Conservation (phyloP, 2,329 filamentous ascomycete species). For the Emergomyces africanus region DNA sequence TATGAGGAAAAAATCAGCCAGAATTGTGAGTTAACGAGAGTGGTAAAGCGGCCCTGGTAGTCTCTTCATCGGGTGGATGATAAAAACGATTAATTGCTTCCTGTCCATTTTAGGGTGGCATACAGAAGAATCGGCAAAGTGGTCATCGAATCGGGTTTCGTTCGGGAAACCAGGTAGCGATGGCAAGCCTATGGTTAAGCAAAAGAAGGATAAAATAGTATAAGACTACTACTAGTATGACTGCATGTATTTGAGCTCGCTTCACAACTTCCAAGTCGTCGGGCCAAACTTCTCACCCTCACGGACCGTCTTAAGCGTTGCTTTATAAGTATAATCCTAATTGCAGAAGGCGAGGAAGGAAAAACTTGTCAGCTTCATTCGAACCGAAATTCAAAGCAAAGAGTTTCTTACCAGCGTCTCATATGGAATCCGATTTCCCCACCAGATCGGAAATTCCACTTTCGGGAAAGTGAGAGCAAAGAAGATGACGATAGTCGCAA, state of each 20-base stretch:
- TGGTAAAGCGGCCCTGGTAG: conserved; percentile 34
- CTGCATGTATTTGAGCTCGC: too few relatives aligned
- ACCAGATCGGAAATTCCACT: conserved; percentile 45
- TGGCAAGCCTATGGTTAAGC: conserved; percentile 24
- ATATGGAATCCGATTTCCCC: conserved; percentile 31
- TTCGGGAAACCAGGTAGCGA: conserved; percentile 33
- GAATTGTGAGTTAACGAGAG: background rate
- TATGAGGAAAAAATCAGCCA: background rate
- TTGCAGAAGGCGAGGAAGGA: background rate
- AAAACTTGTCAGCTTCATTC: background rate
- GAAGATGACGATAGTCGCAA: conserved; percentile 54
- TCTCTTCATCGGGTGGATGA: conserved; percentile 80
- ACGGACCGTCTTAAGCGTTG: conserved; percentile 3
- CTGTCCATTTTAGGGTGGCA: conserved; percentile 78
- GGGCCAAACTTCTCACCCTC: conserved; percentile 6
- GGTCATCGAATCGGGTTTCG: conserved; percentile 32
- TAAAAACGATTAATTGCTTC: conserved; percentile 83
- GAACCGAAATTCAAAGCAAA: background rate
- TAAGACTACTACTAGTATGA: too few relatives aligned
- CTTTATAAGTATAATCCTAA: conserved; percentile 7
- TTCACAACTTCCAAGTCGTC: background rate
- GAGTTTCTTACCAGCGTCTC: conserved; percentile 13
- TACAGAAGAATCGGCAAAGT: conserved; percentile 28
- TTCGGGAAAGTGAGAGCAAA: conserved; percentile 50
- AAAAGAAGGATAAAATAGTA: background rate